These are phyloP conservation scores for rapeseed (Brassica napus) DNA, from an alignment of 345 rosid species.

Conservation along the genomic window DNA sequence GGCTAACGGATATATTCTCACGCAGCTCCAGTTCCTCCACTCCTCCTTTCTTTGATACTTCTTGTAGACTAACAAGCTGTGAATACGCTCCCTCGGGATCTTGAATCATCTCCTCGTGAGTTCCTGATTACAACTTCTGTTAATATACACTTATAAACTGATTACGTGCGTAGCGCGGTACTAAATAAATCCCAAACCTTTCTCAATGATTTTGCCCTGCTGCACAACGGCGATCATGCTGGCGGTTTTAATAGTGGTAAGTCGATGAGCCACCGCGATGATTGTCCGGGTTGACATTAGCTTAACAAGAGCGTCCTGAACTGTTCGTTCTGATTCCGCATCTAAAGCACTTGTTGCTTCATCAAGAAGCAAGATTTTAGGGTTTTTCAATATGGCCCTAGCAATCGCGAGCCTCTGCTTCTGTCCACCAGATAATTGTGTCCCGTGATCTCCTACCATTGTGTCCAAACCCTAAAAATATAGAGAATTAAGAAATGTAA, in stretches of 20 bases:
- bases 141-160: neutral
- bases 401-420: conserved; percentile 91
- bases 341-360: conserved; percentile 91
- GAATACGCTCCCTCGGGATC: conserved; percentile 75
- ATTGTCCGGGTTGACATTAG: conserved; percentile 71
- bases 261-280: conserved; percentile 82
- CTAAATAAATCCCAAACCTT: conserved; percentile 45
- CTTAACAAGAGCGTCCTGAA: conserved; percentile 73
- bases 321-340: conserved; percentile 78
- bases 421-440: conserved; percentile 83
- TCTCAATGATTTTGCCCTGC: conserved; percentile 74
- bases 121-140: conserved; percentile 38
- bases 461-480: conserved; percentile 67
- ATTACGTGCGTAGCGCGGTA: neutral
- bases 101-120: conserved; percentile 60
- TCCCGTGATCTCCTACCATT: conserved; percentile 87
- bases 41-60: conserved; percentile 53
- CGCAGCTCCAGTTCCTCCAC: neutral
- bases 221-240: conserved; percentile 74
- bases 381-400: conserved; percentile 82
- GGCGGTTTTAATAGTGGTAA: conserved; percentile 77
- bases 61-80: conserved; percentile 74
- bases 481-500: too few species aligned
- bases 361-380: conserved; percentile 81
- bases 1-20: conserved; percentile 15